Base-by-base conservation (phyloP, 2,329 filamentous ascomycete species). In the Penicillium polonicum region DNA sequence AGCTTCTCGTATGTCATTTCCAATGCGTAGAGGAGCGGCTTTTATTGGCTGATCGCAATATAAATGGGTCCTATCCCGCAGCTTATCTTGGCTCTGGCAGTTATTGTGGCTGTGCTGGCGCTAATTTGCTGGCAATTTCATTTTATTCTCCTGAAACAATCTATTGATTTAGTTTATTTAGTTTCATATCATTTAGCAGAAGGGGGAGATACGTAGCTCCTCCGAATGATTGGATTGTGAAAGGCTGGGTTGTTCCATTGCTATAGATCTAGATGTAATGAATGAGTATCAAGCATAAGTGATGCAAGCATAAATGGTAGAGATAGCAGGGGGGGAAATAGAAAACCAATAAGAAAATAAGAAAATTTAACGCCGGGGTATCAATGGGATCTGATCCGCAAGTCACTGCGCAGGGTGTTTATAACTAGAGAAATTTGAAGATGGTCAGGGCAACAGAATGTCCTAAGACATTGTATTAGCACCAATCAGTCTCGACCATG, bases 401-500 rank as follows among this genome's bases (percentile, higher is more conserved):
- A 46, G 27, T 45, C 10, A 52, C 21, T 19, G 27, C 41, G 17
- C 12, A 38, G 25, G 42, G 39, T 35, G 7, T 13, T 19, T 61
- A 64, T 58, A 60, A 41, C 46, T 60, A 59, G 57, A 52, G 38
- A 60, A 60, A 5, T 41, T 54, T 45, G 21, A 50, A 52, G 29
- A 48, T 46, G 5, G 46, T 55, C 7, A 56, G 48, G 6, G 57
- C 57, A 33, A 58, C 44, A 21, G 58, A 60, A 25, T 65, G 59
- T 15, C 57, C 63, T 65, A 38, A 12, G 23, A 4, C 12, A 19
- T n/a, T 2, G 7, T 50, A 21, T 50, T 21, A 29, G 15, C n/a
- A 25, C 13, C 10, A 35, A 46, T 25, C 12, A 25, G 3, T 6
- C 36, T 31, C 15, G 10, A 23, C 17, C 17, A 15, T 2, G 17